These are phyloP conservation scores for Tilletia caries DNA, from an alignment of 1,284 basidiomycete species.

Conservation along the genomic window DNA sequence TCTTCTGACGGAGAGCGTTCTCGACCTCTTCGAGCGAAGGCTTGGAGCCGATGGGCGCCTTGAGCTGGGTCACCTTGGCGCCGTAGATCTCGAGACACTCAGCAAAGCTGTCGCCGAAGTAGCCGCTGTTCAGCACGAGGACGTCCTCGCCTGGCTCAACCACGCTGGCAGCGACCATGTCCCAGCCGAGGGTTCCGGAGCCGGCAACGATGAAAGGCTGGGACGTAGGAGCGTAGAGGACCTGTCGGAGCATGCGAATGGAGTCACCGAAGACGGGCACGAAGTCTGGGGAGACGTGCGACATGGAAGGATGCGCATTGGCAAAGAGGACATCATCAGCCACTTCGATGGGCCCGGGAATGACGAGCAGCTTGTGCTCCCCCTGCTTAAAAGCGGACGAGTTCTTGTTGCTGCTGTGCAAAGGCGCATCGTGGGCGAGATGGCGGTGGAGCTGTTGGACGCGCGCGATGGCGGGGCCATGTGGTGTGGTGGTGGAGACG, in stretches of 20 bases:
- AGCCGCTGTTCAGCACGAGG: slow-evolving; percentile 66
- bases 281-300: slow-evolving; percentile 85
- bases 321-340: slow-evolving; percentile 66
- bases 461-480: slow-evolving; percentile 1
- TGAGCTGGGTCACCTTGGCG: slow-evolving; percentile 80
- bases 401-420: slow-evolving; percentile 16
- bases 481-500: background rate
- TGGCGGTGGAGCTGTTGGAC: slow-evolving; percentile 2
- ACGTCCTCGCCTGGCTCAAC: slow-evolving; percentile 73
- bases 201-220: slow-evolving; percentile 76
- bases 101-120: slow-evolving; percentile 52
- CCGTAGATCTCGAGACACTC: slow-evolving; percentile 69
- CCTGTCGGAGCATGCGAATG: slow-evolving; percentile 75
- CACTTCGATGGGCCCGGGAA: slow-evolving; percentile 79
- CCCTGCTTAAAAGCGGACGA: slow-evolving; percentile 43
- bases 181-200: slow-evolving; percentile 91
- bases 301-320: slow-evolving; percentile 52
- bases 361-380: slow-evolving; percentile 56
- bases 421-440: background rate
- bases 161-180: slow-evolving; percentile 70
- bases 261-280: slow-evolving; percentile 84
- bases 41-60: slow-evolving; percentile 74
- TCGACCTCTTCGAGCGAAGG: slow-evolving; percentile 67
- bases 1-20: slow-evolving; percentile 70
- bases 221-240: slow-evolving; percentile 61